phyloP scores from a whole-genome alignment of 345 rosid genomes.

The Citrus trifoliata region DNA sequence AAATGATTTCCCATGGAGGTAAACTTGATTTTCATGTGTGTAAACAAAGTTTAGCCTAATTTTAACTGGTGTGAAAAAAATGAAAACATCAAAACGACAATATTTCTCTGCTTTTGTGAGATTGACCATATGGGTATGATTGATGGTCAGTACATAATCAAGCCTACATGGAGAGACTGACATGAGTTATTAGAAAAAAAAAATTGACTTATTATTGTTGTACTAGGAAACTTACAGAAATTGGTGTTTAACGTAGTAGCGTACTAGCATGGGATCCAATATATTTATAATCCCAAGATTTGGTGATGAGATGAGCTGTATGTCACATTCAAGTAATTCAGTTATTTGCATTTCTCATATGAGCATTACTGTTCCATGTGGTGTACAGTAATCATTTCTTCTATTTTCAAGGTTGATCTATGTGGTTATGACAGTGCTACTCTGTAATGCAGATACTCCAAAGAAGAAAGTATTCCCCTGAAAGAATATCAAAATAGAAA shows the following conservation, averaged over 20 bases:
- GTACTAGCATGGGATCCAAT: neutral
- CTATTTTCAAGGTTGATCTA: neutral
- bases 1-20: constrained; percentile 84
- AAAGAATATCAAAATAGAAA: constrained; percentile 52
- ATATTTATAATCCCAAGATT: neutral
- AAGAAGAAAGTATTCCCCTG: constrained; percentile 74
- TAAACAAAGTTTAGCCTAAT: neutral
- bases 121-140: neutral
- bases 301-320: neutral
- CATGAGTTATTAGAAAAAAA: neutral
- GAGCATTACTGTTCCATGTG: neutral
- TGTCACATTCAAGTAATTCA: neutral
- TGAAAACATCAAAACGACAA: neutral
- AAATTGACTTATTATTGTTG: neutral
- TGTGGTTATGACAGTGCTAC: neutral
- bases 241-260: neutral
- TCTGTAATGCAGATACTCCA: constrained; percentile 67
- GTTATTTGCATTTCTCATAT: neutral
- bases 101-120: neutral
- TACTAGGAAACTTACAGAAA: neutral
- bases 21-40: constrained; percentile 7
- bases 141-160: neutral
- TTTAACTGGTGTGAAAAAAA: no score
- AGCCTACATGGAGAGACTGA: neutral
- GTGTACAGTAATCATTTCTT: neutral